Conservation (phyloP, 768 basidiomycete species). For the Auricularia heimuer region DNA sequence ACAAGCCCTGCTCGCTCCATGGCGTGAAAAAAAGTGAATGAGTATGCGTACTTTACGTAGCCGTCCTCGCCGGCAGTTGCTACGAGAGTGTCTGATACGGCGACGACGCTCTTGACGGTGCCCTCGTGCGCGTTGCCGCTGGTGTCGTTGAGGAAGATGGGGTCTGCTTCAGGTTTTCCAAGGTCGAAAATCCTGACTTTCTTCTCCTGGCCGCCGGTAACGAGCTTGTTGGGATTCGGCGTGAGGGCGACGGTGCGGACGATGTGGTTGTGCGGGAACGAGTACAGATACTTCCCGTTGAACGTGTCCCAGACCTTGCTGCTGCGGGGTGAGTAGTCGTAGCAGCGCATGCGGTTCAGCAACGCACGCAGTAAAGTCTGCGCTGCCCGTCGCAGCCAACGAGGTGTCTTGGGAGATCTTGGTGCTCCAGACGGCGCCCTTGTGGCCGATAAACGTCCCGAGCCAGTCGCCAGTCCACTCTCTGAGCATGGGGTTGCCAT, state of each 20-base stretch:
- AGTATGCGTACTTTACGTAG: slow-evolving; percentile 58
- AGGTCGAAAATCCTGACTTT: slow-evolving; percentile 94
- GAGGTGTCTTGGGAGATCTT: slow-evolving; percentile 83
- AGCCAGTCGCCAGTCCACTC: slow-evolving; percentile 99
- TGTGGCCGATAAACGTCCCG: slow-evolving; percentile 82
- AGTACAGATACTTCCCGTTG: slow-evolving; percentile 76
- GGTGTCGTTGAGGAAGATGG: slow-evolving; percentile 62
- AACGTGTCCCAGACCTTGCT: slow-evolving; percentile 97
- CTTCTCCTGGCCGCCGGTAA: slow-evolving; percentile 96
- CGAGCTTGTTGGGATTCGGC: slow-evolving; percentile 52
- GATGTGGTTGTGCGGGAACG: slow-evolving; percentile 98
- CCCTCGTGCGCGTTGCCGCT: slow-evolving; percentile 71
- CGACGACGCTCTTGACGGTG: slow-evolving; percentile 85
- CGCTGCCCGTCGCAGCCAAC: slow-evolving; percentile 84
- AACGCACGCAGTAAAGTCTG: slow-evolving; percentile 93
- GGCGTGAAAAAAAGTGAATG: background rate
- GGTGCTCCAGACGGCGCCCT: slow-evolving; percentile 95
- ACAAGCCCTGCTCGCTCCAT: background rate
- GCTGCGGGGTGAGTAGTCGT: slow-evolving; percentile 12
- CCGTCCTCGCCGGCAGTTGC: slow-evolving; percentile 92
- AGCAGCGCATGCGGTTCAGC: slow-evolving; percentile 7
- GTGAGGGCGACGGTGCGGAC: slow-evolving; percentile 91
- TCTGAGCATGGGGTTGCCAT: slow-evolving; percentile 94
- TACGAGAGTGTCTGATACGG: slow-evolving; percentile 80
- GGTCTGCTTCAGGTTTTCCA: slow-evolving; percentile 73